Percentiles rank a stretch among this genome's conserved stretches.
These are phyloP conservation scores for Heliamphora exappendiculata DNA, from an alignment of 148 eudicot genomes.

Conservation along the genomic window DNA sequence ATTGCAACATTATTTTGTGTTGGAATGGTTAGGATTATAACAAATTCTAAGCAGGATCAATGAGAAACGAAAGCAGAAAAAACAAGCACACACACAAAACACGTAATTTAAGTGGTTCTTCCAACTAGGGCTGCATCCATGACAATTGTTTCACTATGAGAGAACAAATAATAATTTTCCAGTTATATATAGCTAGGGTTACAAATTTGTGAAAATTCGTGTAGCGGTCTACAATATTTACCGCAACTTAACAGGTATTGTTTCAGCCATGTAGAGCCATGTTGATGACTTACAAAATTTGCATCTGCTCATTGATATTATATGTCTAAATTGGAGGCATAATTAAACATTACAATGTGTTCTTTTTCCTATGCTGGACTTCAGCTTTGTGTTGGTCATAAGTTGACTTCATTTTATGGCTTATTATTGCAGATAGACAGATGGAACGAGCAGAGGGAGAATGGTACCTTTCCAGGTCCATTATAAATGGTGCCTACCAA, in stretches of 20 bases:
- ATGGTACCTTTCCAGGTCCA: slow-evolving; percentile 47
- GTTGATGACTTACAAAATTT: not conserved
- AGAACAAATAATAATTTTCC: no score
- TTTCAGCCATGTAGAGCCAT: not conserved
- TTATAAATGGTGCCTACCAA: slow-evolving; percentile 19
- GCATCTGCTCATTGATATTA: not conserved
- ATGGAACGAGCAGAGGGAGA: slow-evolving; percentile 51
- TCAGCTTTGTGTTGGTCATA: not conserved
- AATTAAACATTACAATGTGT: not conserved
- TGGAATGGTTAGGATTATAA: not conserved
- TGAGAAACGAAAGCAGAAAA: no score
- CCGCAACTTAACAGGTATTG: no score
- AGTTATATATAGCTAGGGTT: no score
- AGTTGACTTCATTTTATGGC: not conserved
- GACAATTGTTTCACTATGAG: no score
- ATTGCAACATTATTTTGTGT: not conserved
- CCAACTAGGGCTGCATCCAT: no score
- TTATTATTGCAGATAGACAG: slow-evolving; percentile 31
- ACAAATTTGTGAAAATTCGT: no score
- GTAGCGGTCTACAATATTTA: no score
- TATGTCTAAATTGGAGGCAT: not conserved
- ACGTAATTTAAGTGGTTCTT: no score
- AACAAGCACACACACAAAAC: no score
- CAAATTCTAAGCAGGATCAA: no score
- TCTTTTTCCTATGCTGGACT: not conserved